Evolutionary conservation across 1,139 yeast species (phyloP), one percentile per base, ranked within the genome.

Genomic region (Pichiaceae sp.): DNA sequence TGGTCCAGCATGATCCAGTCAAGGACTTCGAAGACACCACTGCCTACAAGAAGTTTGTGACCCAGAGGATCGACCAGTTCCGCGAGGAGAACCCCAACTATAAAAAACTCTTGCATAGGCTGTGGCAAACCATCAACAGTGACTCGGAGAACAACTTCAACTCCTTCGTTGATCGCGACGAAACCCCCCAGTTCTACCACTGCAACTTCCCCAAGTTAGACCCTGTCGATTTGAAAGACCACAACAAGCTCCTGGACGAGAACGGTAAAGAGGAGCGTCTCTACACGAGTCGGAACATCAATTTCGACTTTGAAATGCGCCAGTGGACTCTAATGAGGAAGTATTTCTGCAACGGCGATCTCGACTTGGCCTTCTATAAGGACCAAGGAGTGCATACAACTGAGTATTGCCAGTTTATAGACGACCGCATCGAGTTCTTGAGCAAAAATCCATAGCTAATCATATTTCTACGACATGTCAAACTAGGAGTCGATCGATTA

Each of bases 1-100:
- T 73, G 78, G 72, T 75, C 4, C 79, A 73, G 46, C 67, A 59
- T 46, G 73, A 73, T 46, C 78, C 78, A 0, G 60, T 61, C 1
- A 61, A 59, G 34, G 78, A 72, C 49, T 63, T 52, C 44, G 41
- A 56, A n/a, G 46, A 68, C 67, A 35, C 68, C 59, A 50, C 62
- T 47, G 50, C 42, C 11, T 53, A 48, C 29, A 30, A 32, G 16
- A 16, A 17, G 2, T 42, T 43, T 41, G 38, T 38, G n/a, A 25
- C 32, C 14, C 28, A 28, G 18, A 32, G 23, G 26, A 5, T 31
- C 12, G 35, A n/a, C 46, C 40, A 6, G 17, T 38, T 9, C 40
- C 34, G 14, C 16, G 41, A 6, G 48, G 46, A 33, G 6, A 18
- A 27, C 14, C 35, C 29, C 7, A 40, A 44, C 33, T 21, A 24